These are phyloP conservation scores for Ophiostoma tasmaniense DNA, from an alignment of 2,329 filamentous ascomycete species.

Conservation along the genomic window DNA sequence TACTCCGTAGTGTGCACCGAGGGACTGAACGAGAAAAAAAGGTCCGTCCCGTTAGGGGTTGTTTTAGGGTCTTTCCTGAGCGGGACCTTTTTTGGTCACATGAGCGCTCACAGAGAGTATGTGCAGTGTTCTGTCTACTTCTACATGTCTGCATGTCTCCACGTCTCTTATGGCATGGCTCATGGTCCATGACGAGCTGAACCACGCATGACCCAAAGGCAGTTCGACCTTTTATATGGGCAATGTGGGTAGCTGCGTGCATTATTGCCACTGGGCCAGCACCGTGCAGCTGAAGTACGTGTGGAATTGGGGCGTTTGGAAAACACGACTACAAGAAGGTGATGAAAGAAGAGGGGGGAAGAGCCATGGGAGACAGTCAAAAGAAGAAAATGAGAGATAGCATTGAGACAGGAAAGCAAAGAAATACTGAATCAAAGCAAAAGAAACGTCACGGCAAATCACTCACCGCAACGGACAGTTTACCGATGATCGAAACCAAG, in stretches of 20 bases:
- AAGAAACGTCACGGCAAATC: background rate
- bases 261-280: background rate
- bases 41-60: conserved; percentile 16
- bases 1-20: conserved; percentile 14
- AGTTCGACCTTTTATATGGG: background rate
- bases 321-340: background rate
- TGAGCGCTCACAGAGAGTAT: conserved; percentile 9
- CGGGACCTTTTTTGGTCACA: conserved; percentile 18
- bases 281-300: background rate
- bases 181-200: conserved; percentile 5
- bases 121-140: background rate
- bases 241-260: background rate
- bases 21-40: conserved; percentile 16
- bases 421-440: no score
- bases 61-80: conserved; percentile 12
- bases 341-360: background rate
- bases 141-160: background rate
- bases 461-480: background rate
- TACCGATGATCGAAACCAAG: background rate
- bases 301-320: background rate
- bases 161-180: background rate
- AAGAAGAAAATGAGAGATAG: background rate
- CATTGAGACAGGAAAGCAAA: background rate
- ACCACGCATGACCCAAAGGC: background rate
- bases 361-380: background rate